Base-by-base conservation (phyloP, 1,139 yeast genomes). In the Yamadazyma buinensis region DNA sequence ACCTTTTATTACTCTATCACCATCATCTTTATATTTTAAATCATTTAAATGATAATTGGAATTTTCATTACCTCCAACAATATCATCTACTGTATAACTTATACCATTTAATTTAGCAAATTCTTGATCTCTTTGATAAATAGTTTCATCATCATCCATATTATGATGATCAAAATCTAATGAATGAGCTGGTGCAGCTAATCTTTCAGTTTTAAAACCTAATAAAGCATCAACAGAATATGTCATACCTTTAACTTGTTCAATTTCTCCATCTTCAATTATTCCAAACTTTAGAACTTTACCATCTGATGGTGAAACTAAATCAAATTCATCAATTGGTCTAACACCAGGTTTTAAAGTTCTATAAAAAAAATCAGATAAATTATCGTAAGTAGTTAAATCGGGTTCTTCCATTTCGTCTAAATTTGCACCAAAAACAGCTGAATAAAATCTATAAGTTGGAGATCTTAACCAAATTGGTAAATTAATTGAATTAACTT, bases 191-290 rank as follows among this genome's bases (percentile, higher is more conserved):
- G 87, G 86, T 0, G 84, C 87, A 4, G 84, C 84, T 33, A 76
- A 56, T 32, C 64, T 55, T 44, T 66, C 49, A 40, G 59, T 48
- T 43, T 64, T 60, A 28, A 83, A 70, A 2, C 99, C 99, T 34
- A 94, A 70, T 34, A 94, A 75, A 7, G 95, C 94, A 48, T 86
- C 94, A 12, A 92, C 73, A 2, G 95, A 83, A 57, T 94, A 94
- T 0, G 95, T 86, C 75, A 92, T 77, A 7, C 98, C 99, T 61
- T 94, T 94, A 32, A 94, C 97, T 57, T 92, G 97, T 59, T 92
- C 97, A 40, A 94, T 88, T 48, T 84, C 86, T 27, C 95, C 95
- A 46, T 80, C 72, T 38, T 81, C 83, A 35, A 90, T 87, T 19
- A 77, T 67, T 28, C 99, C 99, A 46, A 86, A 74, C 49, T 87